Evolutionary conservation across 352 stramenopile species (phyloP).

Genomic region (Globisporangium spinosum): DNA sequence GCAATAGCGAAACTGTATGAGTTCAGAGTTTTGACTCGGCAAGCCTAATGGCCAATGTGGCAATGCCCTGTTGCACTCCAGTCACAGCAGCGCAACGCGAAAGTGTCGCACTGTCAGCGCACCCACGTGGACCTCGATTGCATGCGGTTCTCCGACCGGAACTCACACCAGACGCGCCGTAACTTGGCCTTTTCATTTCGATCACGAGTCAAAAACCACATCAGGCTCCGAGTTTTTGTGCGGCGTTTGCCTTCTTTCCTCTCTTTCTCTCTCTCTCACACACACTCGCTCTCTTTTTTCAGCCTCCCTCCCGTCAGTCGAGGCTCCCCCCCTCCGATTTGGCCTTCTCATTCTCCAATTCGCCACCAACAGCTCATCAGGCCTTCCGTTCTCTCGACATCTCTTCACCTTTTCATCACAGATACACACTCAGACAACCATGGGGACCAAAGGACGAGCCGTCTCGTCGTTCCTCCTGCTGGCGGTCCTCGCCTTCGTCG

Average conservation of each 20-base stretch:
- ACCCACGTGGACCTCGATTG: neutral
- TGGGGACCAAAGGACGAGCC: constrained; percentile 10
- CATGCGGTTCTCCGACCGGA: neutral
- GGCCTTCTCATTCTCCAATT: constrained; percentile 6
- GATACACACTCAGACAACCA: neutral
- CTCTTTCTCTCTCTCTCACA: neutral
- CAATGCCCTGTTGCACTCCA: neutral
- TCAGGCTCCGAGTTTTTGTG: neutral
- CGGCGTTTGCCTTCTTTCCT: neutral
- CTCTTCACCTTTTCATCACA: neutral
- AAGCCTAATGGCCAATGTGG: neutral
- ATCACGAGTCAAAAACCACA: neutral
- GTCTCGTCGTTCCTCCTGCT: constrained; percentile 12
- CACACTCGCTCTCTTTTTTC: neutral
- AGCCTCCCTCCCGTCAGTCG: neutral
- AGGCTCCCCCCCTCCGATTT: neutral
- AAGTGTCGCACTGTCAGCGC: neutral
- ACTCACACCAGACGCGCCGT: neutral
- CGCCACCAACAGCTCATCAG: neutral
- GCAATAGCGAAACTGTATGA: neutral
- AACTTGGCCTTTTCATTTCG: constrained; percentile 5
- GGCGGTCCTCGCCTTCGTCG: constrained; percentile 12
- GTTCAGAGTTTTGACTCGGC: neutral
- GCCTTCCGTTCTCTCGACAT: neutral
- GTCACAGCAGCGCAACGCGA: neutral